Base-by-base conservation (phyloP, 345 rosid species). In the Salix dunnii region DNA sequence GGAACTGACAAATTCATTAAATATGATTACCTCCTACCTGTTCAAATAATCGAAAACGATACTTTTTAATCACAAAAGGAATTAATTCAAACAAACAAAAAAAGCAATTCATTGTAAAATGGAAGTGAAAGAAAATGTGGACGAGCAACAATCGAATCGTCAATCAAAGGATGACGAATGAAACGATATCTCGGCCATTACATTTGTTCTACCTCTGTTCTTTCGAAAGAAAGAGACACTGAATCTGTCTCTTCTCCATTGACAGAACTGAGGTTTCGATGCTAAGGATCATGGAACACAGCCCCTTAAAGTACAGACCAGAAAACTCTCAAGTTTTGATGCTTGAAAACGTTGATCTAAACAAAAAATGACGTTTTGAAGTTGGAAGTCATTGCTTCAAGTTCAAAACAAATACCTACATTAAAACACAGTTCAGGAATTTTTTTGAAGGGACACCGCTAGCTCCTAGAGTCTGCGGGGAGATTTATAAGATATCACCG, bases 81-180 rank as follows among this genome's bases (percentile, higher is more conserved):
- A 6, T 40, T 13, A 40, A 40, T 40, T 40, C 13, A 23, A 30
- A 64, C 16, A 30, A 61, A 63, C 18, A 28, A 48, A 20, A 40
- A 40, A 40, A 40, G 2, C 43, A 40, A 40, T 40, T 40, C 43
- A 40, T 40, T 40, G 43, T 40, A 40, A 40, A 40, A 40, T 10
- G 18, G 55, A 7, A 61, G 63, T 70, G 33, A 27, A 25, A 17
- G 51, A 60, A 14, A 61, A 78, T 89, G 84, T 89, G 78, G 91
- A 86, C 88, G 88, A 87, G 91, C 89, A 89, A 88, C 91, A 88
- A 89, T 85, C 92, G 84, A 82, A 84, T 73, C 90, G 92, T 71
- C 91, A 86, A 89, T 76, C 75, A 23, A 80, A 60, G 31, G 81
- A 79, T 67, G 86, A 85, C 93, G 90, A 76, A 87, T 85, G 90